phyloP scores from a whole-genome alignment of 345 rosid species.

The Salix brachista region DNA sequence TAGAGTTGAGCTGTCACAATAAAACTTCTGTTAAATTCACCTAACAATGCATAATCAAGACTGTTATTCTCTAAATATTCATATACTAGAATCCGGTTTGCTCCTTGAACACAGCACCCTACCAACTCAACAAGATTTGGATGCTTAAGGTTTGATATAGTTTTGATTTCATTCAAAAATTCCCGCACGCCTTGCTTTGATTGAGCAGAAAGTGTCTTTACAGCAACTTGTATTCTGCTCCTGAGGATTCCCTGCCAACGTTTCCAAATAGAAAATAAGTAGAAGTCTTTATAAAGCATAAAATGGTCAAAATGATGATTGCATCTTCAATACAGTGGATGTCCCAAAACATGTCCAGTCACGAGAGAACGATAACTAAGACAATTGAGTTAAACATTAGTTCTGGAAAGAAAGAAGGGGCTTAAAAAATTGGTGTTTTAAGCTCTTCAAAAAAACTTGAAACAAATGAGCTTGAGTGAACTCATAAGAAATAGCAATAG shows the following conservation, averaged over 20 bases:
- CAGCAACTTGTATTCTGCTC: constrained; percentile 62
- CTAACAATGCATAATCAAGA: constrained; percentile 63
- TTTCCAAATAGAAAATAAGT: constrained; percentile 4
- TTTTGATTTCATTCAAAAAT: constrained; percentile 70
- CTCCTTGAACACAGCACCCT: constrained; percentile 73
- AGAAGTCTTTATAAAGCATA: background rate
- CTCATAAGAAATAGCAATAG: background rate
- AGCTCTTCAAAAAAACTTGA: background rate
- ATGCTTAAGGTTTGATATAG: constrained; percentile 68
- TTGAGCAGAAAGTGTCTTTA: constrained; percentile 64
- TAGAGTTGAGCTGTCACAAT: background rate
- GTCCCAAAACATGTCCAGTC: background rate
- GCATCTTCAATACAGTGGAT: background rate
- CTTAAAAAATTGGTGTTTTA: background rate
- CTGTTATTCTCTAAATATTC: constrained; percentile 83
- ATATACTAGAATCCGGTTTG: constrained; percentile 68
- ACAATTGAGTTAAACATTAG: background rate
- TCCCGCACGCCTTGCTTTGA: constrained; percentile 78
- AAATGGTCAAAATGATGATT: background rate
- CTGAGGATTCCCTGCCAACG: constrained; percentile 52
- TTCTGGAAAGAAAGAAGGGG: background rate
- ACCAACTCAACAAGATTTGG: constrained; percentile 82
- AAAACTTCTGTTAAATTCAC: constrained; percentile 25
- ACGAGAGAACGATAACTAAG: background rate
- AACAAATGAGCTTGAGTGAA: background rate